phyloP scores from a whole-genome alignment of 495 filamentous ascomycete genomes.

The Achaetomiella virescens region DNA sequence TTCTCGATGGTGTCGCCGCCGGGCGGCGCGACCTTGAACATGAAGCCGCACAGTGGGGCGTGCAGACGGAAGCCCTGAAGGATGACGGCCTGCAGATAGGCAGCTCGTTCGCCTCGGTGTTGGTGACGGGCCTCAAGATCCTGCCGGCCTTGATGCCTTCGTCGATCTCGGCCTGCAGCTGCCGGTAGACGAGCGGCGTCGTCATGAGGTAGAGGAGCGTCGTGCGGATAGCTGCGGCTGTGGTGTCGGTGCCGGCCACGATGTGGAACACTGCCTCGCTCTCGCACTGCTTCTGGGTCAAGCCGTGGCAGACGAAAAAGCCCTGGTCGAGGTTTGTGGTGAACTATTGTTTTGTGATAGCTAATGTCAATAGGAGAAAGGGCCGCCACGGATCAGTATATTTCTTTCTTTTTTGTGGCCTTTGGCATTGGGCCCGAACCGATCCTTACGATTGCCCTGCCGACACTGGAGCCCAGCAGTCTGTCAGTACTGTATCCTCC shows the following conservation, averaged over 20 bases:
- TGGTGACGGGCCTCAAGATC: constrained; percentile 34
- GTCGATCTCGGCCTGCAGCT: constrained; percentile 55
- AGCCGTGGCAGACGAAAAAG: constrained; percentile 30
- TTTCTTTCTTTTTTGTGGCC: constrained; percentile 27
- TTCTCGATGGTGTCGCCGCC: constrained; percentile 48
- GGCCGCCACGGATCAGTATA: constrained; percentile 43
- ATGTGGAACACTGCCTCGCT: constrained; percentile 39
- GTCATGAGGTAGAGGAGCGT: constrained; percentile 49
- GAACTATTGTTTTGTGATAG: constrained; percentile 20
- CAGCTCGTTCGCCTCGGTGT: constrained; percentile 37
- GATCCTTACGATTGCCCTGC: constrained; percentile 21
- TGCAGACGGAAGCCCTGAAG: constrained; percentile 46
- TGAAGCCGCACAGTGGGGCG: constrained; percentile 32
- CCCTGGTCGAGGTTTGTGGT: constrained; percentile 13
- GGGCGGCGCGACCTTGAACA: constrained; percentile 41
- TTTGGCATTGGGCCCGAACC: constrained; percentile 29
- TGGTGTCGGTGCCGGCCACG: constrained; percentile 60
- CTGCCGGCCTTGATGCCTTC: constrained; percentile 28
- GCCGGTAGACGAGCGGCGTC: constrained; percentile 40
- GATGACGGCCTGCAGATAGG: constrained; percentile 46
- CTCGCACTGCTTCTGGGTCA: constrained; percentile 28
- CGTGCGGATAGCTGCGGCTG: constrained; percentile 51
- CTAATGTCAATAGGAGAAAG: constrained; percentile 26
- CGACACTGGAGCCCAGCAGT: no score
- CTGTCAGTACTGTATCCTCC: constrained; percentile 22